These are phyloP conservation scores for Mikania micrantha DNA, from an alignment of 129 eudicot genomes.

Conservation along the genomic window DNA sequence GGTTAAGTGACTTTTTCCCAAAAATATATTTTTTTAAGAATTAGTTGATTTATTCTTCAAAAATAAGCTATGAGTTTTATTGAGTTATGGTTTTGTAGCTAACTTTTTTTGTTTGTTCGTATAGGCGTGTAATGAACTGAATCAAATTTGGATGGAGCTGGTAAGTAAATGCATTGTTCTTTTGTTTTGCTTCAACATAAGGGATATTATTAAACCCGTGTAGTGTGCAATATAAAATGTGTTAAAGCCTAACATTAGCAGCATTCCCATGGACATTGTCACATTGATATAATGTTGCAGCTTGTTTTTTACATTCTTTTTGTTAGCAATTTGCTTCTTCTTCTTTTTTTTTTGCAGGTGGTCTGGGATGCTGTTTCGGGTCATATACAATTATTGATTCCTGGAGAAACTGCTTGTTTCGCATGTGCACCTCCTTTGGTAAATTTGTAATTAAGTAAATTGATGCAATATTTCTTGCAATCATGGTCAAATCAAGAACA, in stretches of 20 bases:
- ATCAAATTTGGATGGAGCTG: slow-evolving; percentile 99
- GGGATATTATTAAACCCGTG: neutral
- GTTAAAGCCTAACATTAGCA: neutral
- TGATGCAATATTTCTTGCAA: too few relatives aligned
- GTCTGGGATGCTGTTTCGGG: slow-evolving; percentile 98
- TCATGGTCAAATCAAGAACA: too few relatives aligned
- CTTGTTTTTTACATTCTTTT: neutral
- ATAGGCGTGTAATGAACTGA: slow-evolving; percentile 98
- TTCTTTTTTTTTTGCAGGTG: slow-evolving; percentile 49
- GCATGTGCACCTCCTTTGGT: slow-evolving; percentile 99
- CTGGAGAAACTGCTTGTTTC: slow-evolving; percentile 98
- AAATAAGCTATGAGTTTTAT: neutral
- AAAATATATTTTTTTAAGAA: neutral
- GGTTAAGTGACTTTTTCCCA: slow-evolving; percentile 33
- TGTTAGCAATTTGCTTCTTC: neutral
- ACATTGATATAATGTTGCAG: neutral
- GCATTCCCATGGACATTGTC: neutral
- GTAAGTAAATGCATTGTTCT: slow-evolving; percentile 28
- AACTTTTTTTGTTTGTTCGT: slow-evolving; percentile 11
- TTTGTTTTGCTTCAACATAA: neutral
- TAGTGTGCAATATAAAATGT: neutral
- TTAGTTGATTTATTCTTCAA: neutral
- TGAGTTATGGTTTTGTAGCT: slow-evolving; percentile 17
- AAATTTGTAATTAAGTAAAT: slow-evolving; percentile 13
- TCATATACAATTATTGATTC: slow-evolving; percentile 89